Percentiles rank a stretch among this genome's conserved stretches.
These are phyloP conservation scores for Cercophora scortea DNA, from an alignment of 495 filamentous ascomycete genomes.

Conservation along the genomic window DNA sequence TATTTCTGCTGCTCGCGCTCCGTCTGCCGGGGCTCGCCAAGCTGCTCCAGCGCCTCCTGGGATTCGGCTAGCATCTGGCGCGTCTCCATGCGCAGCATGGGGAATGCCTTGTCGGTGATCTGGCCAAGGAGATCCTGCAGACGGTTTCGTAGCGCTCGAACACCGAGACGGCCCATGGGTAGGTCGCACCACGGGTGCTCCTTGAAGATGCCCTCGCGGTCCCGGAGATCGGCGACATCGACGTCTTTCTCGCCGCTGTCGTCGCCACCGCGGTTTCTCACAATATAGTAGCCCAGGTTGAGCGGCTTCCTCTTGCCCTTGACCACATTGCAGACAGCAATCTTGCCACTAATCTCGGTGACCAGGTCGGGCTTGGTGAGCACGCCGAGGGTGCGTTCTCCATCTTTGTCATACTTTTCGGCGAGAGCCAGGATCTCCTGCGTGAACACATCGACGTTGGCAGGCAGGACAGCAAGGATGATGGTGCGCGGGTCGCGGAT, in stretches of 20 bases:
- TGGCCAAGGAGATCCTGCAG: slow-evolving; percentile 34
- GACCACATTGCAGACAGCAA: slow-evolving; percentile 38
- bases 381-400: slow-evolving; percentile 49
- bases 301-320: slow-evolving; percentile 31
- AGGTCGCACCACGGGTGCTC: slow-evolving; percentile 35
- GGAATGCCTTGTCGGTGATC: slow-evolving; percentile 41
- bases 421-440: slow-evolving; percentile 54
- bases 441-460: slow-evolving; percentile 53
- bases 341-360: slow-evolving; percentile 37
- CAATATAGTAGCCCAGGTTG: slow-evolving; percentile 48
- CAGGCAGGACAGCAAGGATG: slow-evolving; percentile 51
- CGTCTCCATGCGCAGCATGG: slow-evolving; percentile 36
- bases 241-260: slow-evolving; percentile 12
- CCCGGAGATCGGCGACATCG: slow-evolving; percentile 6
- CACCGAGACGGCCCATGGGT: slow-evolving; percentile 38
- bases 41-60: slow-evolving; percentile 19
- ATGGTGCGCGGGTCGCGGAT: slow-evolving; percentile 46
- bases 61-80: slow-evolving; percentile 24
- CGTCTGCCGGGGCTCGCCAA: slow-evolving; percentile 38
- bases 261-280: slow-evolving; percentile 47
- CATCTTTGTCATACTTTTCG: slow-evolving; percentile 37
- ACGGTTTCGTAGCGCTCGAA: slow-evolving; percentile 35
- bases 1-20: slow-evolving; percentile 34
- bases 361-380: slow-evolving; percentile 55
- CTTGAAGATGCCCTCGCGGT: slow-evolving; percentile 22